These are phyloP conservation scores for Aegle marmelos DNA, from an alignment of 345 rosid species.

Conservation along the genomic window DNA sequence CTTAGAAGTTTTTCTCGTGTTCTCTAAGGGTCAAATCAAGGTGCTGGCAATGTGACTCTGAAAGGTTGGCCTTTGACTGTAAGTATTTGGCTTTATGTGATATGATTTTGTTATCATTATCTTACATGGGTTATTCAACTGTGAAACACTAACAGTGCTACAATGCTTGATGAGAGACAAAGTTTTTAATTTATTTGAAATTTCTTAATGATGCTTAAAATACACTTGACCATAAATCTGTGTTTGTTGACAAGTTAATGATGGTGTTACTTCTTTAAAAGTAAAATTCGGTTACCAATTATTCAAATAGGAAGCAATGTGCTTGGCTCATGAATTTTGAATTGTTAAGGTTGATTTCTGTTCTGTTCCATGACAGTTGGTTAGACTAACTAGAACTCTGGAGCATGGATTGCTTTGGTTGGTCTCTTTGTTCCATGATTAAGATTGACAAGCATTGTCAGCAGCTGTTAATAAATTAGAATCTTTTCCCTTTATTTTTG, in stretches of 20 bases:
- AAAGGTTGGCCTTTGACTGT: constrained; percentile 75
- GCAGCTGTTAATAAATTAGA: background rate
- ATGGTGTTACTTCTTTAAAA: background rate
- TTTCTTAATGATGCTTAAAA: background rate
- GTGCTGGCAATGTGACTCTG: constrained; percentile 51
- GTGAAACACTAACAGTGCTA: background rate
- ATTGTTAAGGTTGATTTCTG: background rate
- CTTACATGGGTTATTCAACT: background rate
- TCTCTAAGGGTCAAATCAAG: constrained; percentile 47
- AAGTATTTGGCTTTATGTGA: constrained; percentile 19
- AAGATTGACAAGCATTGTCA: background rate
- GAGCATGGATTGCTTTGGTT: background rate
- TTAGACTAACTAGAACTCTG: background rate
- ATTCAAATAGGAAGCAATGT: background rate
- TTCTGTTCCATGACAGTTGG: background rate
- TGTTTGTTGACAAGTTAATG: background rate
- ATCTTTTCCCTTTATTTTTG: background rate
- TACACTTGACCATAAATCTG: background rate
- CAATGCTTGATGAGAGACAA: background rate
- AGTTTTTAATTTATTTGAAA: background rate
- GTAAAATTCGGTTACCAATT: background rate
- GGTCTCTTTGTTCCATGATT: background rate
- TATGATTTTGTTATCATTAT: background rate
- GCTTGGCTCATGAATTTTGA: background rate
- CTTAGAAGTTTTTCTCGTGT: constrained; percentile 12